Conservation (phyloP, 2,329 filamentous ascomycete genomes). For the Phoma sp. region DNA sequence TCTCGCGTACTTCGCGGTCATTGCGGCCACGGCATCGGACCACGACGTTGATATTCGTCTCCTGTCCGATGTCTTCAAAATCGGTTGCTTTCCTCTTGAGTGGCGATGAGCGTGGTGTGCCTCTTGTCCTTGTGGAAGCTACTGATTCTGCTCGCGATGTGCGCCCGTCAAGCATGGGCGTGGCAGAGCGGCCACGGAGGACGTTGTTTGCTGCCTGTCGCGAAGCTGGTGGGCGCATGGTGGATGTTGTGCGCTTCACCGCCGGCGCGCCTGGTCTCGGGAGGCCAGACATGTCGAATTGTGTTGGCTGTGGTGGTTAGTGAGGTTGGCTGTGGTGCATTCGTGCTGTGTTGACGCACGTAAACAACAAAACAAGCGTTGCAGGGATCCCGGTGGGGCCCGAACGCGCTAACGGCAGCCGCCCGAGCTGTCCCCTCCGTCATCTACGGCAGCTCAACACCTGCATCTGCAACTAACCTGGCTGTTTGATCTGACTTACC, state of each 20-base stretch:
- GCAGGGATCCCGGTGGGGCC: constrained; percentile 15
- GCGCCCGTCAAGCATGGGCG: constrained; percentile 58
- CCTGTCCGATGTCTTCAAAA: constrained; percentile 76
- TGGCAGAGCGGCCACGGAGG: constrained; percentile 59
- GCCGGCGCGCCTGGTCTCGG: constrained; percentile 59
- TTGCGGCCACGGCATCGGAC: constrained; percentile 93
- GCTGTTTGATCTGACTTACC: background rate
- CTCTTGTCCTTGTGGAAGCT: constrained; percentile 59
- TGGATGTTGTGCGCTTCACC: constrained; percentile 55
- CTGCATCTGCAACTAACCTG: background rate
- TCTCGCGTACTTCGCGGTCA: constrained; percentile 90
- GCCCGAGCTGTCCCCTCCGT: constrained; percentile 6
- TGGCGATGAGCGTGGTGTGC: constrained; percentile 52
- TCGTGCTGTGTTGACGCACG: constrained; percentile 25
- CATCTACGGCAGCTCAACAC: constrained; percentile 6
- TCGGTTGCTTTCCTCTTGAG: constrained; percentile 88
- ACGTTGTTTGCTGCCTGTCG: constrained; percentile 54
- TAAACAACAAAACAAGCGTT: constrained; percentile 21
- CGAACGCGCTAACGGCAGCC: constrained; percentile 3
- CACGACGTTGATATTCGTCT: constrained; percentile 98
- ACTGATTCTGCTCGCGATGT: constrained; percentile 76
- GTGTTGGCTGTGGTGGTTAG: constrained; percentile 20
- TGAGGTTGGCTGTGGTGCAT: constrained; percentile 18
- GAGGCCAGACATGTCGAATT: constrained; percentile 60
- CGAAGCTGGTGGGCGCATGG: constrained; percentile 63